These are phyloP conservation scores for Corchorus olitorius DNA, from an alignment of 345 rosid species.

Conservation along the genomic window DNA sequence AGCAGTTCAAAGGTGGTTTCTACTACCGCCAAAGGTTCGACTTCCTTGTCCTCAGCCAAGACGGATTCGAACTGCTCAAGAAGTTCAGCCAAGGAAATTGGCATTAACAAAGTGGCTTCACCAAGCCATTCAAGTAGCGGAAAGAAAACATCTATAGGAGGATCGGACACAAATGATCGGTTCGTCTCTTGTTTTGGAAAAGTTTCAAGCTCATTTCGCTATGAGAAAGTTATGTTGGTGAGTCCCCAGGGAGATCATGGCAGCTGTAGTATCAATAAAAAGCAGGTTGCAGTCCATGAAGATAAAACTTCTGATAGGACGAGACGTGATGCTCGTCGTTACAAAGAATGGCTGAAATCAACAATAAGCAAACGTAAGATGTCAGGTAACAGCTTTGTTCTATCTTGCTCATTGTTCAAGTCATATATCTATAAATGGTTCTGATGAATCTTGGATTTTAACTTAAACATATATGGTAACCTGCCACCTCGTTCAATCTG, in stretches of 20 bases:
- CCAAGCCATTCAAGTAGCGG: background rate
- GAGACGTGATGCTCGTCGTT: slow-evolving; percentile 12
- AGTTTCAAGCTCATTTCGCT: background rate
- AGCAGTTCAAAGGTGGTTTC: background rate
- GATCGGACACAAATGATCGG: background rate
- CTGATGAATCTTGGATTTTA: background rate
- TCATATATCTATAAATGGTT: background rate
- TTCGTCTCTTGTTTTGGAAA: background rate
- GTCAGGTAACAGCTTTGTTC: slow-evolving; percentile 6
- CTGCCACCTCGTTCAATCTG: background rate
- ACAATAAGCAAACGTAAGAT: background rate
- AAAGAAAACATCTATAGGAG: background rate
- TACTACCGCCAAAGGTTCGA: background rate
- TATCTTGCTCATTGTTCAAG: background rate
- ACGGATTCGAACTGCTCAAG: background rate
- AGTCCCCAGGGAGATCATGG: background rate
- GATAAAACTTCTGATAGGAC: background rate
- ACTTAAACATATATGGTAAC: background rate
- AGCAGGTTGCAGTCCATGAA: background rate
- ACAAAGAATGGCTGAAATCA: slow-evolving; percentile 5
- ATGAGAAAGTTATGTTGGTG: slow-evolving; percentile 16
- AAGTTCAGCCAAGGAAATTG: background rate
- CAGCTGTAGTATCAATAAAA: background rate
- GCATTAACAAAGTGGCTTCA: slow-evolving; percentile 3
- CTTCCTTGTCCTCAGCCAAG: background rate